phyloP scores from a whole-genome alignment of 768 basidiomycete genomes.

The Leccinum olivaceopallidum region DNA sequence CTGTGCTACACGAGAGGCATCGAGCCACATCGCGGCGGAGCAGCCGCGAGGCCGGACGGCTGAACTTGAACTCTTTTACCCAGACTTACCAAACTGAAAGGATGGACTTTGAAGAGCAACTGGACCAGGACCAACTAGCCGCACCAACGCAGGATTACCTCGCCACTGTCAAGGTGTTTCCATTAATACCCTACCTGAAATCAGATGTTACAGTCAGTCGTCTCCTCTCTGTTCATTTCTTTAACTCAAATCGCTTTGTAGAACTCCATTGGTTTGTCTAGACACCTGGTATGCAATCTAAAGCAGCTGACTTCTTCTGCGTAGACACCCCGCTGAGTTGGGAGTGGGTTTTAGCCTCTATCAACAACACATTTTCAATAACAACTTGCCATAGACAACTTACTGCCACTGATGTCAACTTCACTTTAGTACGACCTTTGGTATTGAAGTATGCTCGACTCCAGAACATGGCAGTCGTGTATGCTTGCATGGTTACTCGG shows the following conservation, averaged over 20 bases:
- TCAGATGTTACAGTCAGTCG: constrained; percentile 64
- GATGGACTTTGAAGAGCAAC: constrained; percentile 39
- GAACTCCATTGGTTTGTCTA: constrained; percentile 31
- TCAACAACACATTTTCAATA: constrained; percentile 2
- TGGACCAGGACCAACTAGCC: constrained; percentile 34
- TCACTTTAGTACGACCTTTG: constrained; percentile 73
- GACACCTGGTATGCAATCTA: not conserved
- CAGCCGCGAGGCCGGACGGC: not conserved
- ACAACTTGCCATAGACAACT: constrained; percentile 55
- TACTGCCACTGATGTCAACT: constrained; percentile 81
- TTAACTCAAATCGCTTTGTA: constrained; percentile 12
- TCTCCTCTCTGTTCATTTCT: constrained; percentile 14
- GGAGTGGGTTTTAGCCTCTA: constrained; percentile 55
- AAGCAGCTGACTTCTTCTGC: constrained; percentile 1
- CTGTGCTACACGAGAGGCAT: not conserved
- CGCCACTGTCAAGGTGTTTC: constrained; percentile 72
- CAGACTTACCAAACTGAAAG: constrained; percentile 7
- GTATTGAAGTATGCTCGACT: constrained; percentile 78
- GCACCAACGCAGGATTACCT: constrained; percentile 59
- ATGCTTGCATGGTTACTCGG: constrained; percentile 74
- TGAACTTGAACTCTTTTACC: not conserved
- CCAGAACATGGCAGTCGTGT: constrained; percentile 72
- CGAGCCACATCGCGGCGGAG: not conserved
- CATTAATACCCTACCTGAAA: constrained; percentile 73
- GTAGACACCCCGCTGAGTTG: constrained; percentile 73